Percentiles rank a stretch among this genome's conserved stretches.
phyloP scores from a whole-genome alignment of 164 flowering plant species.

The Santalum album region DNA sequence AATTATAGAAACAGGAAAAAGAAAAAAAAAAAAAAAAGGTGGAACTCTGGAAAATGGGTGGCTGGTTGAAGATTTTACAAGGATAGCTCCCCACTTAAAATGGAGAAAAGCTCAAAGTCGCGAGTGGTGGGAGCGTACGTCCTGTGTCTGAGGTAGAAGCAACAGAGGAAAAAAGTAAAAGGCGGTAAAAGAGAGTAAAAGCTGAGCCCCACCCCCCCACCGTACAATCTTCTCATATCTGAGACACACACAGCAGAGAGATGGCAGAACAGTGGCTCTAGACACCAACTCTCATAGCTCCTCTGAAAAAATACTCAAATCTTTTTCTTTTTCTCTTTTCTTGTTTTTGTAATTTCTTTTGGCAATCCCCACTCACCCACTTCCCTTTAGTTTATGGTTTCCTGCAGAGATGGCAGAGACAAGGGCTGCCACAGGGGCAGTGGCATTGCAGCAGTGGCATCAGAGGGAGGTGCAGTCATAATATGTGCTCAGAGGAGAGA shows the following conservation, averaged over 20 bases:
- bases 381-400: slow-evolving; percentile 44
- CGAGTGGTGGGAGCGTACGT: slow-evolving; percentile 13
- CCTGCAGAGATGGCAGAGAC: slow-evolving; percentile 64
- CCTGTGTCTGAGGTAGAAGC: slow-evolving; percentile 22
- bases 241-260: background rate
- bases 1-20: no score
- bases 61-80: no score
- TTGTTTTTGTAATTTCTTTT: slow-evolving; percentile 4
- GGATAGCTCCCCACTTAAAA: slow-evolving; percentile 10
- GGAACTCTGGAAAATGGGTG: no score
- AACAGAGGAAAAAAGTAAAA: slow-evolving; percentile 25
- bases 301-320: no score
- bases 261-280: background rate
- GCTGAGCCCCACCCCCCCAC: no score
- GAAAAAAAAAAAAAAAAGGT: no score
- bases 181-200: slow-evolving; percentile 21
- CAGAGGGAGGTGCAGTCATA: slow-evolving; percentile 39
- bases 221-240: slow-evolving; percentile 15
- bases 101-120: slow-evolving; percentile 13
- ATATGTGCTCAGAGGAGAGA: slow-evolving; percentile 18
- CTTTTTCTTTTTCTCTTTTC: no score
- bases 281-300: background rate
- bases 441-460: slow-evolving; percentile 29
- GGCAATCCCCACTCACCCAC: slow-evolving; percentile 8
- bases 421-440: slow-evolving; percentile 48